Conservation (phyloP, 257 asterid species). For the Nicotiana tabacum region DNA sequence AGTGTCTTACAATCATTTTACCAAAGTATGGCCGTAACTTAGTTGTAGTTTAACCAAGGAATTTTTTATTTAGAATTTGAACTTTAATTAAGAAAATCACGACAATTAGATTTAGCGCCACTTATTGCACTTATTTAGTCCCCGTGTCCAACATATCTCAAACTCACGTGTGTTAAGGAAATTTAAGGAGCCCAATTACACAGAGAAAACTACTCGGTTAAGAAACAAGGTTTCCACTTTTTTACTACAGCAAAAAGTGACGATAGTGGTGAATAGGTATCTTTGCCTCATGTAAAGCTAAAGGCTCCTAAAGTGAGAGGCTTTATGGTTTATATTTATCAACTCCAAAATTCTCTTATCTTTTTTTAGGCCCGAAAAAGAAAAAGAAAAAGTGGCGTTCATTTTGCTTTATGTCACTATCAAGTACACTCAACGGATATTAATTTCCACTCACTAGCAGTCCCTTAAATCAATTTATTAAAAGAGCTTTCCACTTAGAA, state of each 20-base stretch:
- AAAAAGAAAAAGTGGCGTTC: slow-evolving; percentile 2
- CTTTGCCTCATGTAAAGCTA: not conserved
- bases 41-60: not conserved
- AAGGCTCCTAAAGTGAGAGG: not conserved
- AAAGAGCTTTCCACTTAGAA: not conserved
- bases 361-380: not conserved
- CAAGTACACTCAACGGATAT: not conserved
- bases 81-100: not conserved
- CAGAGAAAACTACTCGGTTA: not conserved
- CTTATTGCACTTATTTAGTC: too few relatives aligned
- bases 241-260: not conserved
- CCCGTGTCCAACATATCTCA: too few relatives aligned
- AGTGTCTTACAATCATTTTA: not conserved
- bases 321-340: slow-evolving; percentile 6
- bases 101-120: not conserved
- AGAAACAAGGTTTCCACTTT: not conserved
- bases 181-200: not conserved
- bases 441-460: not conserved
- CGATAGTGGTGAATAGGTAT: slow-evolving; percentile 3
- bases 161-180: not conserved
- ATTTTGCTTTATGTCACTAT: slow-evolving; percentile 7
- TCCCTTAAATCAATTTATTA: not conserved
- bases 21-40: not conserved
- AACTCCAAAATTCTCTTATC: not conserved
- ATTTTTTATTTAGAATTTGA: not conserved